These are phyloP conservation scores for Sarocladium strictum DNA, from an alignment of 2,329 filamentous ascomycete species.

Conservation along the genomic window DNA sequence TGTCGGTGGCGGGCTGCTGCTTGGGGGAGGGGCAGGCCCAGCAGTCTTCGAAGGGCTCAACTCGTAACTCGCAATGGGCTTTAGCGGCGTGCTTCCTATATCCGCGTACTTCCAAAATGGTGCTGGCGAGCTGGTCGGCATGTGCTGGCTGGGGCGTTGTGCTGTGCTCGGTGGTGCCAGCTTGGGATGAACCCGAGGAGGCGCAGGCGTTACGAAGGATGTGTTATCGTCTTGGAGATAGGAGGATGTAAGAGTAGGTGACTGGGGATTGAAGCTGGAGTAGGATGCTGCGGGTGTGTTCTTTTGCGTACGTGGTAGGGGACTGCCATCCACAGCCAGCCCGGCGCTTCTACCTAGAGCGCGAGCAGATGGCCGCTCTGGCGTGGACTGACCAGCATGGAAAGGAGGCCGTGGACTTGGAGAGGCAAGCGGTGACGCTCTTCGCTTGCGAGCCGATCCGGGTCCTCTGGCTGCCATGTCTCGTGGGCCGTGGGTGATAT, in stretches of 20 bases:
- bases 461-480: constrained; percentile 48
- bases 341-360: constrained; percentile 27
- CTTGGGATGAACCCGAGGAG: constrained; percentile 65
- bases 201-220: constrained; percentile 66
- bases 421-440: constrained; percentile 48
- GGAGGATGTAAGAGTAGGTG: constrained; percentile 56
- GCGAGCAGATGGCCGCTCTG: constrained; percentile 44
- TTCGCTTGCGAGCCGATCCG: constrained; percentile 49
- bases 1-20: constrained; percentile 50
- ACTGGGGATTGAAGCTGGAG: constrained; percentile 48
- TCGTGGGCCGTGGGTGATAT: constrained; percentile 52
- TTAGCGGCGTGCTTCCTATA: constrained; percentile 65
- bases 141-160: constrained; percentile 76
- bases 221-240: constrained; percentile 54
- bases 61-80: constrained; percentile 43
- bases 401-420: constrained; percentile 45
- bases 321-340: constrained; percentile 52
- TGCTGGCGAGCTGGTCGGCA: constrained; percentile 78
- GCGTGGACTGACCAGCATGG: constrained; percentile 51
- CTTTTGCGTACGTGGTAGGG: constrained; percentile 52
- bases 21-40: constrained; percentile 37
- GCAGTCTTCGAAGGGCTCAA: constrained; percentile 51
- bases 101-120: constrained; percentile 87
- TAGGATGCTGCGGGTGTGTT: constrained; percentile 37
- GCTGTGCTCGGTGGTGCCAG: constrained; percentile 75